Conservation (phyloP, 345 rosid genomes). For the Gossypium raimondii region DNA sequence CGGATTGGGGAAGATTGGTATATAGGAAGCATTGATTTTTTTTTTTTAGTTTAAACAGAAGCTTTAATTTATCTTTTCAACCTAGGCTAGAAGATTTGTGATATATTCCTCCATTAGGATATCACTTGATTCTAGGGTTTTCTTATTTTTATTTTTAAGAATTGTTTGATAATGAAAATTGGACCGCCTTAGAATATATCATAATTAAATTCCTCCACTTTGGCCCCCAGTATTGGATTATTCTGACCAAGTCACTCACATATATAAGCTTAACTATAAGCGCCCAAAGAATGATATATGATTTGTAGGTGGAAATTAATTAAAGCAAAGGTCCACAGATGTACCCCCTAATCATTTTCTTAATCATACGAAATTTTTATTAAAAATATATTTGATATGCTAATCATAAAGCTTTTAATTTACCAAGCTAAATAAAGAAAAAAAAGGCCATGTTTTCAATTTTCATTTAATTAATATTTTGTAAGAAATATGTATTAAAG, state of each 20-base stretch:
- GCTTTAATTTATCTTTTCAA: not conserved
- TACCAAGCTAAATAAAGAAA: not conserved
- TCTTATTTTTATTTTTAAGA: not conserved
- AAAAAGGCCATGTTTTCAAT: not conserved
- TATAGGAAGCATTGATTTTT: not conserved
- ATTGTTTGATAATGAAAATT: not conserved
- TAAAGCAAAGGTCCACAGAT: not conserved
- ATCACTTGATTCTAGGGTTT: not conserved
- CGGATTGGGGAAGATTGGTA: not conserved
- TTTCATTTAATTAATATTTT: not conserved
- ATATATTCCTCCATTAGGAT: constrained; percentile 6
- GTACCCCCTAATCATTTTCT: constrained; percentile 16
- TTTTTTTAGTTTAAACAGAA: not conserved
- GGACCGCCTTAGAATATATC: not conserved
- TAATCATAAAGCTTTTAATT: not conserved
- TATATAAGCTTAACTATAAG: not conserved
- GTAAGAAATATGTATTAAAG: too few relatives aligned
- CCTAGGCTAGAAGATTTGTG: constrained; percentile 5
- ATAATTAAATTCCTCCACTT: not conserved
- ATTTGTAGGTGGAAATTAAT: not conserved
- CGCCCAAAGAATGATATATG: not conserved
- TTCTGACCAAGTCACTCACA: not conserved
- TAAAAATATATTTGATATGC: not conserved
- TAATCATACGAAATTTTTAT: not conserved
- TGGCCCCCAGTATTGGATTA: not conserved